Evolutionary conservation across 208 protist genomes (phyloP), one percentile per base, ranked within the genome.

Genomic region (Trichomonas vaginalis): DNA sequence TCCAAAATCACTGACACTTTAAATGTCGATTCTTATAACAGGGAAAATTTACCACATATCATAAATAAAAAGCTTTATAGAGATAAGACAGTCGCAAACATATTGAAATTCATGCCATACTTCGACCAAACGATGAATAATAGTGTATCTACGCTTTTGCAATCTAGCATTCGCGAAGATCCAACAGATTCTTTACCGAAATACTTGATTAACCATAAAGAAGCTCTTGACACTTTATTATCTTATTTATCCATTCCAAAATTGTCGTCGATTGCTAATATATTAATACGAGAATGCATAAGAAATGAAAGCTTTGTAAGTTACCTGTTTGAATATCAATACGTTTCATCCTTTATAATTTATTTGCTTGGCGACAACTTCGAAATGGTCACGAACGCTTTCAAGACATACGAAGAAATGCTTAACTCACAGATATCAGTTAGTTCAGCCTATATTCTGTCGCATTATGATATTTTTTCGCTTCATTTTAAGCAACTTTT

Each of bases 401-500:
- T 92, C 45, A 42, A 27, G 17, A 92, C 86, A 92, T 92, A 92
- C 39, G 86, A 92, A 48, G 86, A 42, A 8, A 8, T 92, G 12
- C 45, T 92, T n/a, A 92, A 48, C 15, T 35, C 42, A 3, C 17
- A 92, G 35, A 42, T 27, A 17, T 12, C 23, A 9, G 56, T 48
- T 39, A 48, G 40, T 27, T 40, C 86, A 0, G 40, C 42, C 0
- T 92, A 48, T 47, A 32, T 92, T 17, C 42, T 39, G 40, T 39
- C 3, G 0, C 12, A 51, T 15, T 92, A 23, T 10, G 45, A 92
- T 48, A 48, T 92, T 40, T 92, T 92, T 40, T 40, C 23, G 9
- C 42, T 92, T 39, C 86, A 92, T 48, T 92, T 92, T 92, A 92
- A 92, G n/a, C 86, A 92, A 92, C 15, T 92, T 17, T 32, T 92